Conservation (phyloP, 345 rosid genomes). For the Eucalyptus rudis region DNA sequence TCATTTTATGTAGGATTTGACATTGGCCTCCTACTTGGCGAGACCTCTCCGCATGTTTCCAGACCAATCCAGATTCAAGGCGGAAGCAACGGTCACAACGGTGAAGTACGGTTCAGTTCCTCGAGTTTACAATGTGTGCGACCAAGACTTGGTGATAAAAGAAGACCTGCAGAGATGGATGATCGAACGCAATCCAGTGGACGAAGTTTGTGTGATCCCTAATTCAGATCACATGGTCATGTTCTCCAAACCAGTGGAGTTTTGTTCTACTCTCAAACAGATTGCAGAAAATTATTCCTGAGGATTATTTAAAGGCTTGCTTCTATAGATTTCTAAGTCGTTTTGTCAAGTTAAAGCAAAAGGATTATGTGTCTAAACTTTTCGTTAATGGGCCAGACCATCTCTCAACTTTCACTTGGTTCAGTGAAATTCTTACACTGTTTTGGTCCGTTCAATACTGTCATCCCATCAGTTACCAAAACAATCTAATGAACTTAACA, state of each 20-base stretch:
- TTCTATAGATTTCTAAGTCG: background rate
- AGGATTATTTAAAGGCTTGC: background rate
- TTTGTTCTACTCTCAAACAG: slow-evolving; percentile 9
- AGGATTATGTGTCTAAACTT: background rate
- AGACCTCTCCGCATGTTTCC: background rate
- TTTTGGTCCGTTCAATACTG: background rate
- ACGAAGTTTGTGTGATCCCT: slow-evolving; percentile 5
- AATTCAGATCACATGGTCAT: slow-evolving; percentile 36
- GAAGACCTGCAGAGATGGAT: slow-evolving; percentile 17
- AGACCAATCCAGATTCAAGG: background rate
- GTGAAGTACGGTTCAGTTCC: background rate
- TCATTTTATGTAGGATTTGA: slow-evolving; percentile 10
- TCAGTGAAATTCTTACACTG: too few species aligned
- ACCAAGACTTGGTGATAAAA: background rate
- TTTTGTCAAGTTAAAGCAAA: background rate
- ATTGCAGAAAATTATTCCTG: slow-evolving; percentile 3
- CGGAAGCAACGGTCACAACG: background rate
- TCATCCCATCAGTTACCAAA: background rate
- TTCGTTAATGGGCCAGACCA: background rate
- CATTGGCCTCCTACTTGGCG: slow-evolving; percentile 3
- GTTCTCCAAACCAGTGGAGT: slow-evolving; percentile 16
- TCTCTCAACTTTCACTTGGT: background rate
- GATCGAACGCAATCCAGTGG: slow-evolving; percentile 6
- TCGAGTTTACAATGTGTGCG: slow-evolving; percentile 12
- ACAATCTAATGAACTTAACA: background rate